A percentile compares a stretch with the other conserved stretches of the same genome.
Evolutionary conservation across 2,329 filamentous ascomycete species (phyloP).

Genomic region (Sporothrix sp.): DNA sequence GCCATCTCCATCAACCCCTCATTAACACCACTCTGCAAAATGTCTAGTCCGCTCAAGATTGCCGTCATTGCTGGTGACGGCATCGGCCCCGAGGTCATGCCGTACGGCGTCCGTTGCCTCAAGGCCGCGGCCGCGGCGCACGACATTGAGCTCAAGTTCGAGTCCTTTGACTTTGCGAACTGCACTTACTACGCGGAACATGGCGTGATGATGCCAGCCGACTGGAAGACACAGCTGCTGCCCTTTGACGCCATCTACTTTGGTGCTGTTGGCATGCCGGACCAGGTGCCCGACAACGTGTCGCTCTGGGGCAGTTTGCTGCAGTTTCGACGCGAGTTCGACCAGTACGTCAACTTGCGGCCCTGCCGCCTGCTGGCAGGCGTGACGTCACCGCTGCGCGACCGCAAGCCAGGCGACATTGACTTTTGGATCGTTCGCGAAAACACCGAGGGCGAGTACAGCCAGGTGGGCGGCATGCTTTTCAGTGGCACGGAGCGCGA

Average conservation of each 20-base stretch:
- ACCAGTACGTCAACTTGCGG: slow-evolving; percentile 58
- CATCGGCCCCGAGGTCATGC: slow-evolving; percentile 26
- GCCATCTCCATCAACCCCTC: background rate
- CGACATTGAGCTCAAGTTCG: slow-evolving; percentile 52
- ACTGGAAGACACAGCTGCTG: slow-evolving; percentile 44
- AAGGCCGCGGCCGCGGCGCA: slow-evolving; percentile 30
- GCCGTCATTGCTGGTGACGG: slow-evolving; percentile 21
- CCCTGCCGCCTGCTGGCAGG: slow-evolving; percentile 51
- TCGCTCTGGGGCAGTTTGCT: slow-evolving; percentile 56
- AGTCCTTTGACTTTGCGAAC: slow-evolving; percentile 52
- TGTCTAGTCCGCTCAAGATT: slow-evolving; percentile 9
- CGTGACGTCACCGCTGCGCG: slow-evolving; percentile 43
- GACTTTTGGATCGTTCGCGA: slow-evolving; percentile 60
- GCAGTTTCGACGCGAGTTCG: slow-evolving; percentile 52
- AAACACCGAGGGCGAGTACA: slow-evolving; percentile 57
- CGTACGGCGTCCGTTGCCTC: slow-evolving; percentile 28
- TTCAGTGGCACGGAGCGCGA: slow-evolving; percentile 49
- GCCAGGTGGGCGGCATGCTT: slow-evolving; percentile 51
- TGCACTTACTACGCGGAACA: slow-evolving; percentile 56
- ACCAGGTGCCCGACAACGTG: slow-evolving; percentile 47
- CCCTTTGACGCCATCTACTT: slow-evolving; percentile 25
- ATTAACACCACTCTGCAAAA: background rate
- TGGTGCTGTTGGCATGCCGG: slow-evolving; percentile 23
- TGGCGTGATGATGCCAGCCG: slow-evolving; percentile 55
- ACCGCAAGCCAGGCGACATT: slow-evolving; percentile 40